phyloP scores from a whole-genome alignment of 768 basidiomycete species.

The Cubamyces lactineus region DNA sequence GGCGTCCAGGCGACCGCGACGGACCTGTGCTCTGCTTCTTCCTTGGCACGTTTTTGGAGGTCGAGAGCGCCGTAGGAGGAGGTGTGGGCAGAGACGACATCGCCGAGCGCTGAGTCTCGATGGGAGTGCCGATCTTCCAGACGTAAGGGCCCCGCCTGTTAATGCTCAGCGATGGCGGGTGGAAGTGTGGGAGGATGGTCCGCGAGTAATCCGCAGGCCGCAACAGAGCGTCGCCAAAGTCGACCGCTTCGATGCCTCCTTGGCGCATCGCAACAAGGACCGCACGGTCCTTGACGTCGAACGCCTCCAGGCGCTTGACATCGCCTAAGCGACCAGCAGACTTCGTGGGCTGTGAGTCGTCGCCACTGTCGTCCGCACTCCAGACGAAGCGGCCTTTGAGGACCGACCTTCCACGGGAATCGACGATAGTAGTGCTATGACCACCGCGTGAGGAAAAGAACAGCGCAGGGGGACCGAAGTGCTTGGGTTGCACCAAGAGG shows the following conservation, averaged over 20 bases:
- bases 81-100: constrained; percentile 41
- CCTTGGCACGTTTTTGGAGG: constrained; percentile 30
- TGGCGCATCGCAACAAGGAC: constrained; percentile 86
- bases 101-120: constrained; percentile 46
- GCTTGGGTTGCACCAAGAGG: constrained; percentile 73
- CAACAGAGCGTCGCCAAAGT: constrained; percentile 77
- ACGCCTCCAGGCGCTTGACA: constrained; percentile 80
- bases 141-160: constrained; percentile 77
- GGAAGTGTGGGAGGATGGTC: constrained; percentile 69
- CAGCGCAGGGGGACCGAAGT: constrained; percentile 85
- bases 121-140: constrained; percentile 81
- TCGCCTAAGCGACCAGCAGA: constrained; percentile 67
- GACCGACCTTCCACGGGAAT: constrained; percentile 83
- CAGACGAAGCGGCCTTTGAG: constrained; percentile 80
- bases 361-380: constrained; percentile 62
- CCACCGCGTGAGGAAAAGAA: constrained; percentile 91
- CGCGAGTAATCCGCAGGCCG: constrained; percentile 82
- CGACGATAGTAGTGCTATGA: constrained; percentile 86
- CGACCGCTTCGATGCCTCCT: constrained; percentile 82
- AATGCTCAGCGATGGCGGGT: constrained; percentile 58
- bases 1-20: constrained; percentile 51
- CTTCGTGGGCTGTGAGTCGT: constrained; percentile 40
- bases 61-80: constrained; percentile 28
- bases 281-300: constrained; percentile 75
- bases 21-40: constrained; percentile 55